Base-by-base conservation (phyloP, 2,329 filamentous ascomycete species). In the Teratosphaeria viscida region DNA sequence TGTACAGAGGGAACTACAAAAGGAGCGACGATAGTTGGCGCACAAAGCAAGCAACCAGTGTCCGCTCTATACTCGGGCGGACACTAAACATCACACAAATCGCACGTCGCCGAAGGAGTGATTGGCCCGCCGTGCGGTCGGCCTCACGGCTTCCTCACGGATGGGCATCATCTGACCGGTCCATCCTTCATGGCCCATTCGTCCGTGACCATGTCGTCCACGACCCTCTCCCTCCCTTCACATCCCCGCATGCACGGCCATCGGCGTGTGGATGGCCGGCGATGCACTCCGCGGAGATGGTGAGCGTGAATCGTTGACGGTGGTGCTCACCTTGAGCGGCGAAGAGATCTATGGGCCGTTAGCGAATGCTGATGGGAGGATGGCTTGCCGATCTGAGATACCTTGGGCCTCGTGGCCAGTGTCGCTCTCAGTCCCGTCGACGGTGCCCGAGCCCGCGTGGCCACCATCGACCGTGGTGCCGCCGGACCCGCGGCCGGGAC, bases 401-500 rank as follows among this genome's bases (percentile, higher is more conserved):
- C 67, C 65, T 65, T 68, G 53, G 67, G 67, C 62, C 64, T 59
- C 56, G 66, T 62, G 52, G 61, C 64, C 49, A 61, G 23, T n/a
- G 59, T 39, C 11, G 54, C 58, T 27, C 58, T 57, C 26, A 59
- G 16, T 10, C 52, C 16, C 34, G 60, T 37, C 29, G 39, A 23
- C 56, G 58, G 49, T 26, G 37, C 53, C 5, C 60, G 26, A 12
- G 58, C 58, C 35, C 63, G 61, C 61, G 55, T 54, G 19, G 59
- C 59, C 54, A 61, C 39, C 43, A 56, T 49, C n/a, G 43, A 49
- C 6, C 19, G 6, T 23, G 43, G 19, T 34, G 53, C 53, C 43
- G 52, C 16, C 39, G 61, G 34, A 39, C 58, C 55, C 52, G 49
- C 27, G 52, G 52, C 32, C 54, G 23, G 23, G 16, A 52, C 54